Base-by-base conservation (phyloP, 1,284 basidiomycete species). In the Trichosporon sp. region DNA sequence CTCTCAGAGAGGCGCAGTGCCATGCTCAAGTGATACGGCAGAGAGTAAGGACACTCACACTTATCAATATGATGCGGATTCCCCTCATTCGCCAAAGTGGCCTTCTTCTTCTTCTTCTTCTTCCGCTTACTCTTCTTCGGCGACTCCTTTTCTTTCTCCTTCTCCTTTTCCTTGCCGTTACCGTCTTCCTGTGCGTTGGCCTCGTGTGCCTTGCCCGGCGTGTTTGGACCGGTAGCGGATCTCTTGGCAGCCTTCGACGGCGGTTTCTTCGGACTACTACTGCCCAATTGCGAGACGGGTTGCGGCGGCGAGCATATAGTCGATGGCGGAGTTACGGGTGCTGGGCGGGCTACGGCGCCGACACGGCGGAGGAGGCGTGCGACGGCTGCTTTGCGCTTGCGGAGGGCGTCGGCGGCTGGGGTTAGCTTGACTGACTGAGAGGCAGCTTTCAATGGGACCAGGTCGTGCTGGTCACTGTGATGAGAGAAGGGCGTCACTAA, bases 1-100 rank as follows among this genome's bases (percentile, higher is more conserved):
- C 5, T 9, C 14, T n/a, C 3, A n/a, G 16, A 56, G 54, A 57
- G 13, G n/a, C n/a, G n/a, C n/a, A n/a, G n/a, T n/a, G n/a, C n/a
- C n/a, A n/a, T n/a, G n/a, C n/a, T n/a, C n/a, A n/a, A n/a, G n/a
- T n/a, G n/a, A n/a, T n/a, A n/a, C n/a, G n/a, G n/a, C n/a, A n/a
- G 27, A 10, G 19, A 29, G 23, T 14, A 25, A 4, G 6, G 25
- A 0, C 9, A 71, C 79, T 68, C 52, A 80, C 80, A 81, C 81
- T 94, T 94, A 72, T 89, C 84, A 56, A 92, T 84, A 80, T 93
- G 92, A 78, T 95, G 92, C 4, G 91, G 92, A 74, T 94, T 94
- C 52, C 89, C 89, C 59, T 89, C 89, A 76, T 93, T 92, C 31
- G 91, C 90, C 19, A 91, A 81, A 2, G 88, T 88, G 58, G 89